Conservation (phyloP, 2,329 filamentous ascomycete genomes). For the Plenodomus tracheiphilus region DNA sequence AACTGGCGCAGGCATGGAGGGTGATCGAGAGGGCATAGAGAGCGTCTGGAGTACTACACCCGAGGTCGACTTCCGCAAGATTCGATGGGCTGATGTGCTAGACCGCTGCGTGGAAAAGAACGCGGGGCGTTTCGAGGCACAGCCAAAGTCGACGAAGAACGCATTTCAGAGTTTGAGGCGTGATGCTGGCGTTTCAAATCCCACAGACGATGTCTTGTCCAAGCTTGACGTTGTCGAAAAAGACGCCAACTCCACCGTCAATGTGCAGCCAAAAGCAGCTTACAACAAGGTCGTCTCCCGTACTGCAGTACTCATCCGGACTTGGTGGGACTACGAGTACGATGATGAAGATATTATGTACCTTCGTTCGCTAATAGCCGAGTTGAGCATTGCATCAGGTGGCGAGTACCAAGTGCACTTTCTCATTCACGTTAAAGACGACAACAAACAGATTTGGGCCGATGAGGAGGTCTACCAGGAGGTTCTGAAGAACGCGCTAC, state of each 20-base stretch:
- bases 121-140: slow-evolving; percentile 64
- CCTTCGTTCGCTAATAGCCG: slow-evolving; percentile 77
- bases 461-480: slow-evolving; percentile 73
- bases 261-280: slow-evolving; percentile 22
- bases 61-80: slow-evolving; percentile 74
- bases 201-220: background rate
- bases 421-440: slow-evolving; percentile 80
- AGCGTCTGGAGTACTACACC: slow-evolving; percentile 72
- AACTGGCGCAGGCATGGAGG: slow-evolving; percentile 80
- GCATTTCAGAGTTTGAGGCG: slow-evolving; percentile 47
- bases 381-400: slow-evolving; percentile 75
- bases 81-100: slow-evolving; percentile 81
- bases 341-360: slow-evolving; percentile 79
- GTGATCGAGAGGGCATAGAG: slow-evolving; percentile 79
- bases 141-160: slow-evolving; percentile 38
- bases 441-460: slow-evolving; percentile 78
- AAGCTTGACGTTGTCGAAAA: slow-evolving; percentile 3
- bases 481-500: slow-evolving; percentile 58
- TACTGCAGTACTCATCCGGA: slow-evolving; percentile 79
- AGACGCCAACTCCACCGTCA: slow-evolving; percentile 16
- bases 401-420: slow-evolving; percentile 85
- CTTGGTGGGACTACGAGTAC: slow-evolving; percentile 81
- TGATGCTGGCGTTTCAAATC: slow-evolving; percentile 20
- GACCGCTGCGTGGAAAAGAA: slow-evolving; percentile 74
- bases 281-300: slow-evolving; percentile 54